Evolutionary conservation across 345 rosid genomes (phyloP).

Genomic region (Kandelia obovata): DNA sequence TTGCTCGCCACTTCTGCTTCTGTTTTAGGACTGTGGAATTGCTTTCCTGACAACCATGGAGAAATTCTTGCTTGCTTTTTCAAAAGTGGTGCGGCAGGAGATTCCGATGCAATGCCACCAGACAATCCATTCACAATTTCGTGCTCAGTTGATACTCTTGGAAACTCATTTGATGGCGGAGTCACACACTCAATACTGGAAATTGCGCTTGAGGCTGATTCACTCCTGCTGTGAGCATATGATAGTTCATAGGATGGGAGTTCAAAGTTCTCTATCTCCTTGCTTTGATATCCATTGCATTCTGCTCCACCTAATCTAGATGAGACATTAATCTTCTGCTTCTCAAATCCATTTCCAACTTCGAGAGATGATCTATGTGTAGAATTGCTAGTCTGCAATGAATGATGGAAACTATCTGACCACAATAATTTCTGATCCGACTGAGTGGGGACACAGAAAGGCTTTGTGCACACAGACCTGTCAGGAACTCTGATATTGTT

Average conservation of each 20-base stretch:
- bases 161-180: conserved; percentile 37
- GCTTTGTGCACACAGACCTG: conserved; percentile 29
- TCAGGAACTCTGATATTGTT: conserved; percentile 43
- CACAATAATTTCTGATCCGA: conserved; percentile 44
- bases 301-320: conserved; percentile 46
- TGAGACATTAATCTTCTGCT: conserved; percentile 45
- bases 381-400: conserved; percentile 51
- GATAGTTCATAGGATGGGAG: conserved; percentile 52
- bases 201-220: conserved; percentile 64
- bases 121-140: conserved; percentile 26
- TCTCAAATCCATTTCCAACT: conserved; percentile 56
- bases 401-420: conserved; percentile 48
- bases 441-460: conserved; percentile 33
- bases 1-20: conserved; percentile 34
- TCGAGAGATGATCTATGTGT: conserved; percentile 58
- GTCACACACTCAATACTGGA: conserved; percentile 62
- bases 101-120: conserved; percentile 30
- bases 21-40: conserved; percentile 28
- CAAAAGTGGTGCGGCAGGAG: conserved; percentile 25
- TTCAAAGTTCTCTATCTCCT: conserved; percentile 47
- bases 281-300: conserved; percentile 30
- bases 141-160: conserved; percentile 26
- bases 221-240: conserved; percentile 74
- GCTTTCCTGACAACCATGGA: conserved; percentile 34
- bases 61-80: conserved; percentile 43